Conservation (phyloP, 441 rosid genomes). For the Mallotus repandus region DNA sequence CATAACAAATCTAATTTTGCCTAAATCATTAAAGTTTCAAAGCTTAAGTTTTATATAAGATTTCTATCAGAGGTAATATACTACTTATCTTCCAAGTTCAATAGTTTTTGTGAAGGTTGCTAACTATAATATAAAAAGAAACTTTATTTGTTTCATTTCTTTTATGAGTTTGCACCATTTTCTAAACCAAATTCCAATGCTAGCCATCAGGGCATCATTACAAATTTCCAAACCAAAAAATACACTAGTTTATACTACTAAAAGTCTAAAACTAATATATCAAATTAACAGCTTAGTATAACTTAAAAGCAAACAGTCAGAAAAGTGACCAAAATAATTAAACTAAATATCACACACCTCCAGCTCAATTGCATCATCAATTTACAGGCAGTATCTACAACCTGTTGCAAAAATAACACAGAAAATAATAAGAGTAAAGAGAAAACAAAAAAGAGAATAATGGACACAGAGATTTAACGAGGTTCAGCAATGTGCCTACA, state of each 20-base stretch:
- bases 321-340: conserved; percentile 13
- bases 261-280: background rate
- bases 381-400: conserved; percentile 71
- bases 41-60: background rate
- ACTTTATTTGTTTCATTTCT: background rate
- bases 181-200: background rate
- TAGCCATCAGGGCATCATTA: background rate
- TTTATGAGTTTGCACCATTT: background rate
- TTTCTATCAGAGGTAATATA: conserved; percentile 2
- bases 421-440: too few species aligned
- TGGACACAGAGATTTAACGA: too few species aligned
- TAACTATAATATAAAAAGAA: background rate
- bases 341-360: conserved; percentile 56
- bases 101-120: background rate
- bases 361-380: conserved; percentile 91
- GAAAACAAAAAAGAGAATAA: too few species aligned
- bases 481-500: too few species aligned
- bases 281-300: background rate
- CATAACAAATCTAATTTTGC: too few species aligned
- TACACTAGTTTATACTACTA: background rate
- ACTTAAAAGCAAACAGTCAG: conserved; percentile 15
- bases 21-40: conserved; percentile 6
- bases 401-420: too few species aligned
- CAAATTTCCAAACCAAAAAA: background rate
- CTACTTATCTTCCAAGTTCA: conserved; percentile 4